phyloP scores from a whole-genome alignment of 768 basidiomycete genomes.

The Hericium alpestre region DNA sequence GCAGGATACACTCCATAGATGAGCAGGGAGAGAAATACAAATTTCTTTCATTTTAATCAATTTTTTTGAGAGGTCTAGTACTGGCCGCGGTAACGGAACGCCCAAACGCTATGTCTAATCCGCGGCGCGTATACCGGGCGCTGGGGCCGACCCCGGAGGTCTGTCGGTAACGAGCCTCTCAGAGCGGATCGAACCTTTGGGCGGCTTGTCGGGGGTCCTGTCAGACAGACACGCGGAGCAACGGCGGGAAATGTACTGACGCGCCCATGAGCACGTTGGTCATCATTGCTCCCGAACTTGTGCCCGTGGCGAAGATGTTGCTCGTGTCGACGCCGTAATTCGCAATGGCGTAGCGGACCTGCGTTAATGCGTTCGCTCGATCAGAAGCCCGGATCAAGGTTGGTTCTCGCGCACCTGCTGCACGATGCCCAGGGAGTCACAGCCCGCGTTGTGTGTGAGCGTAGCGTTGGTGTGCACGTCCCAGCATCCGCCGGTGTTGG shows the following conservation, averaged over 20 bases:
- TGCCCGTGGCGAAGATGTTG: constrained; percentile 41
- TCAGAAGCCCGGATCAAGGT: no score
- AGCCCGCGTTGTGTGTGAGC: constrained; percentile 43
- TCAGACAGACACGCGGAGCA: constrained; percentile 45
- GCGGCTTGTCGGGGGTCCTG: no score
- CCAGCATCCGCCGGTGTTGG: constrained; percentile 35
- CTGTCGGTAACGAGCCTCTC: no score
- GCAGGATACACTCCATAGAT: no score
- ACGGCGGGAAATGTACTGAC: constrained; percentile 26
- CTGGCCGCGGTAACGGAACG: no score
- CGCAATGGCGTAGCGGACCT: constrained; percentile 36
- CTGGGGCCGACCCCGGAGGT: no score
- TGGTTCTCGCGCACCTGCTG: constrained; percentile 2
- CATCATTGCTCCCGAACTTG: constrained; percentile 51
- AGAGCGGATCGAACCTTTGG: no score
- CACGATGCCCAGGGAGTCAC: constrained; percentile 43
- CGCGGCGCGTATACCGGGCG: no score
- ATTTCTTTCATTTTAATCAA: no score
- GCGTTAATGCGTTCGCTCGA: constrained; percentile 5
- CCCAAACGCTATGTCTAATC: no score
- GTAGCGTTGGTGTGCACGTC: constrained; percentile 41
- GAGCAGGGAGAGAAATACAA: no score
- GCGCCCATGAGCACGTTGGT: constrained; percentile 44
- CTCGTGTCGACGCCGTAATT: constrained; percentile 35
- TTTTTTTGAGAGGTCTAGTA: no score